Evolutionary conservation across 1,284 basidiomycete genomes (phyloP).

Genomic region (Irpex rosettiformis): DNA sequence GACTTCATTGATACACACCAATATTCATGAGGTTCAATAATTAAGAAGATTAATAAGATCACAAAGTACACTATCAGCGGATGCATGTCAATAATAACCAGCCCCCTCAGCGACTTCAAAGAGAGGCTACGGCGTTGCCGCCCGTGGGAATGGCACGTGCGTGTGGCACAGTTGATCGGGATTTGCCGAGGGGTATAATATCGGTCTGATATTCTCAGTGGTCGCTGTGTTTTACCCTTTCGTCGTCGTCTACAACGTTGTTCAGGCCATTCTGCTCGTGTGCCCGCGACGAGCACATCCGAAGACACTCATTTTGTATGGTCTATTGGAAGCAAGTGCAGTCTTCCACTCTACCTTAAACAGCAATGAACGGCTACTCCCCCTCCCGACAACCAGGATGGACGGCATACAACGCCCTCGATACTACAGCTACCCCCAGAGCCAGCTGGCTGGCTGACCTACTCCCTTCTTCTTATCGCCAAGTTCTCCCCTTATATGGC

Average conservation of each 20-base stretch:
- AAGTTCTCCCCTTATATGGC: slow-evolving; percentile 13
- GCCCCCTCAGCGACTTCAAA: too few species aligned
- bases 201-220: neutral
- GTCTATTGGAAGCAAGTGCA: slow-evolving; percentile 2
- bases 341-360: neutral
- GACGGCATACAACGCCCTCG: slow-evolving; percentile 15
- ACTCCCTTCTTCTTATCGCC: slow-evolving; percentile 10
- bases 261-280: slow-evolving; percentile 11
- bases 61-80: too few species aligned
- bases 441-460: slow-evolving; percentile 19
- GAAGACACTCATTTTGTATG: slow-evolving; percentile 7
- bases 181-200: neutral
- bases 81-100: too few species aligned
- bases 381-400: slow-evolving; percentile 14
- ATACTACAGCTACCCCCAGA: slow-evolving; percentile 1
- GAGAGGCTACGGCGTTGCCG: too few species aligned
- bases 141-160: neutral
- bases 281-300: slow-evolving; percentile 1
- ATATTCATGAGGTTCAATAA: too few species aligned
- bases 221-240: neutral
- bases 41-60: too few species aligned
- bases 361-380: slow-evolving; percentile 14
- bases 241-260: slow-evolving; percentile 12
- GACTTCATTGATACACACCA: too few species aligned
- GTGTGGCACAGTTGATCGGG: slow-evolving; percentile 1